Percentiles rank a stretch among this genome's conserved stretches.
Conservation (phyloP, 208 protist genomes). For the Tritrichomonas musculus region DNA sequence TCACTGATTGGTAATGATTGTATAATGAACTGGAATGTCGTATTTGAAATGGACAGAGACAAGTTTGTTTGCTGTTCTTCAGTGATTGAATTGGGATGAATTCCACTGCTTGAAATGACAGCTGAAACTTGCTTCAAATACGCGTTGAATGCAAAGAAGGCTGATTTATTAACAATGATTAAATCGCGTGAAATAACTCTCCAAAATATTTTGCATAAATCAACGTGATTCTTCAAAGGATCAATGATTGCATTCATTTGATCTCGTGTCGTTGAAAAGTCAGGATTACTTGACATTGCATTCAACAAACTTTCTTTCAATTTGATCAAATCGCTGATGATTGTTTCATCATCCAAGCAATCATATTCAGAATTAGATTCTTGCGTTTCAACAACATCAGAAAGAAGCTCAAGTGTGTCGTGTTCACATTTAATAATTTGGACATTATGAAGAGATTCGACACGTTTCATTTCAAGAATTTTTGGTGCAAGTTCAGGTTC, state of each 20-base stretch:
- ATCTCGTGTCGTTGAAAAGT: not conserved
- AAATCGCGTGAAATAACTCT: not conserved
- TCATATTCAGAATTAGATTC: not conserved
- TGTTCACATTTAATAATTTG: not conserved
- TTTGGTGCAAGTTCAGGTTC: not conserved
- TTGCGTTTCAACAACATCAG: not conserved
- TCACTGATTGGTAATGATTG: not conserved
- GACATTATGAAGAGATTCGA: not conserved
- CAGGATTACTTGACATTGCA: too few species aligned
- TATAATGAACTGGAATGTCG: not conserved
- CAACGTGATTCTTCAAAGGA: not conserved
- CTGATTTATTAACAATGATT: not conserved
- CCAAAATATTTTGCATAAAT: not conserved
- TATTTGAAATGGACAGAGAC: not conserved
- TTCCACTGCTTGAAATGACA: not conserved
- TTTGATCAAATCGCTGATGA: not conserved
- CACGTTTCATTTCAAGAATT: not conserved
- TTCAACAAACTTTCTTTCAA: not conserved
- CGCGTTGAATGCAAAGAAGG: not conserved
- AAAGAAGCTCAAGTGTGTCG: not conserved
- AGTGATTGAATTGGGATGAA: not conserved
- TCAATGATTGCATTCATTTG: not conserved
- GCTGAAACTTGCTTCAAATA: not conserved
- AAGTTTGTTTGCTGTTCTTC: not conserved
- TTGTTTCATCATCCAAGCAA: not conserved